Evolutionary conservation across 2,329 filamentous ascomycete species (phyloP).

Genomic region (Byssochlamys sp.): DNA sequence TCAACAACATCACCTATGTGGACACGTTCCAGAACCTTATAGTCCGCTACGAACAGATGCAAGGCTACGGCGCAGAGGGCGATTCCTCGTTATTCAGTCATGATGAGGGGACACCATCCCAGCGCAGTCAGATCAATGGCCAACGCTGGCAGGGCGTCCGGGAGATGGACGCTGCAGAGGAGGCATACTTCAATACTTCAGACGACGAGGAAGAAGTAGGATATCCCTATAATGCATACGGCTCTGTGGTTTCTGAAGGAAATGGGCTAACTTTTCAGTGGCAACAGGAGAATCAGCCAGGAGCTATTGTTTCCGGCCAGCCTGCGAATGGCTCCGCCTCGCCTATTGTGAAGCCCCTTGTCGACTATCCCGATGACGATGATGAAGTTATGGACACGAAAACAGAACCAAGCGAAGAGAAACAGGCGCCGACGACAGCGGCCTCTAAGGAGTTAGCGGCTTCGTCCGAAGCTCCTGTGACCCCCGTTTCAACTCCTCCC

Average conservation of each 20-base stretch:
- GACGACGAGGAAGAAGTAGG: conserved; percentile 68
- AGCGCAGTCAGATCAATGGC: conserved; percentile 44
- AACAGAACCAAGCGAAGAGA: conserved; percentile 18
- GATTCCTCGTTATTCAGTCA: conserved; percentile 61
- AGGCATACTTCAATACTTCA: conserved; percentile 86
- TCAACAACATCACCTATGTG: conserved; percentile 69
- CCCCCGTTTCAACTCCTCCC: conserved; percentile 13
- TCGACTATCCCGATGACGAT: conserved; percentile 89
- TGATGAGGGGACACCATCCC: conserved; percentile 49
- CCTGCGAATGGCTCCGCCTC: conserved; percentile 52
- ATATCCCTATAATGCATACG: conserved; percentile 3
- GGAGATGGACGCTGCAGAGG: conserved; percentile 74
- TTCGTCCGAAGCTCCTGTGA: conserved; percentile 16
- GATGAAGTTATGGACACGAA: conserved; percentile 57
- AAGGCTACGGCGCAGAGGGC: conserved; percentile 54
- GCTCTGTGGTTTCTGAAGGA: neutral
- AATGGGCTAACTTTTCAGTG: conserved; percentile 15
- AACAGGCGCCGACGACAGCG: conserved; percentile 11
- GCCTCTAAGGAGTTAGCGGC: conserved; percentile 16
- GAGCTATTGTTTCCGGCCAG: conserved; percentile 20
- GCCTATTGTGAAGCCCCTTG: conserved; percentile 60
- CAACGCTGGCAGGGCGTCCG: conserved; percentile 61
- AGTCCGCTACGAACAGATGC: conserved; percentile 66
- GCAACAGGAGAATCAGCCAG: conserved; percentile 28
- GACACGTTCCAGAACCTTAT: conserved; percentile 73